Evolutionary conservation across 2,329 filamentous ascomycete species (phyloP).

Genomic region (Chlorencoelia australis): DNA sequence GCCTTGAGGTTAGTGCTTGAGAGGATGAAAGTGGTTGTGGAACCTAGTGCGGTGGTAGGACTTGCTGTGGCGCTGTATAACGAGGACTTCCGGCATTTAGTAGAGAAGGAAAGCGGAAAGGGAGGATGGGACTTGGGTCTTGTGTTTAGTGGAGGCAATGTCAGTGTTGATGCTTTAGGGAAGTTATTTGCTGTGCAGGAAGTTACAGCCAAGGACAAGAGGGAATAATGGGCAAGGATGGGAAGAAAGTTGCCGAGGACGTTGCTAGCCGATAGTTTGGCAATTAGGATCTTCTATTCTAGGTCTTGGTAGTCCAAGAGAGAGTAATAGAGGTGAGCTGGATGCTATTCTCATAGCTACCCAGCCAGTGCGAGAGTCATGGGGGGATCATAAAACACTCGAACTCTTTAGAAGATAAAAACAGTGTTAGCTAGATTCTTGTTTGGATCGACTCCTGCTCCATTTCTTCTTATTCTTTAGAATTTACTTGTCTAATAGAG

Average conservation of each 20-base stretch:
- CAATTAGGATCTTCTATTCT: too few species aligned
- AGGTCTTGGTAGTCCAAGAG: too few species aligned
- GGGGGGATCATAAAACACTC: too few species aligned
- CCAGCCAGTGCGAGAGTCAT: too few species aligned
- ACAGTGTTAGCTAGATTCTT: too few species aligned
- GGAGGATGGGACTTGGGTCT: constrained; percentile 63
- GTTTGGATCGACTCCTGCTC: too few species aligned
- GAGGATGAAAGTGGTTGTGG: constrained; percentile 81
- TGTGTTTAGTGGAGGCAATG: constrained; percentile 51
- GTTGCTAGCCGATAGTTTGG: constrained; percentile 14
- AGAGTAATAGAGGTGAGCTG: too few species aligned
- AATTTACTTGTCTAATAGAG: too few species aligned
- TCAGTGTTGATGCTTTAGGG: constrained; percentile 43
- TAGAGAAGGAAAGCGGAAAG: constrained; percentile 59
- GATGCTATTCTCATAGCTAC: too few species aligned
- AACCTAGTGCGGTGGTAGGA: constrained; percentile 78
- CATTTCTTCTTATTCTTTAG: too few species aligned
- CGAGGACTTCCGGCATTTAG: constrained; percentile 66
- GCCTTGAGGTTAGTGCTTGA: constrained; percentile 74
- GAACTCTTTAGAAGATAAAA: too few species aligned
- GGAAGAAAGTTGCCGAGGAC: constrained; percentile 16
- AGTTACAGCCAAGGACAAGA: constrained; percentile 8
- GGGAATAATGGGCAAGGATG: constrained; percentile 10
- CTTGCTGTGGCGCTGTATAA: constrained; percentile 76
- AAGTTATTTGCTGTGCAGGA: constrained; percentile 35